Evolutionary conservation across 1,284 basidiomycete species (phyloP), one percentile per base, ranked within the genome.

Genomic region (Apiotrichum brassicae): DNA sequence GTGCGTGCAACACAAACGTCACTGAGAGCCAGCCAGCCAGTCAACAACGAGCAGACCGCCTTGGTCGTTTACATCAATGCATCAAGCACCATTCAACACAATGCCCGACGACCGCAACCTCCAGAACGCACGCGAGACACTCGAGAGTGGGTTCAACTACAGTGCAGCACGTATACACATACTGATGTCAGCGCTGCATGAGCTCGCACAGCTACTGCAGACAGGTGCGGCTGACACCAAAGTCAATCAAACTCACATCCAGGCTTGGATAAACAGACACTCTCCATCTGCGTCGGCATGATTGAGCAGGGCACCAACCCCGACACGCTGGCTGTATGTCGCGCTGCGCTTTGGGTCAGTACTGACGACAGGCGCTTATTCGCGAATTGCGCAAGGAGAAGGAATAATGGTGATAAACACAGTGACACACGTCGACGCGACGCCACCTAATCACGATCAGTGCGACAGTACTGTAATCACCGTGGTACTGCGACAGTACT

Each of bases 281-380:
- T 72, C 12, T 64, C 62, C 5, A 64, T 70, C 35, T 72, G 70
- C 51, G 63, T 71, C 12, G 64, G 66, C 7, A 71, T 72, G 70
- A 69, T 72, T 19, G 70, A 72, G 54, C 59, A 59, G 9, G 70
- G 70, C 28, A 64, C 70, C 20, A 71, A 70, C 53, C 70, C 70
- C 3, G 70, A 72, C 51, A 66, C 68, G 3, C 56, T 72, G 1
- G 70, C 70, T 19, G 70, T 71, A 43, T 51, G 66, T 53, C 7
- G 7, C 9, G 18, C n/a, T 25, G 18, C 2, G 11, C 20, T 3
- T 2, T 24, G 8, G 14, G 6, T 11, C 25, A n/a, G 20, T 32
- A 34, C 45, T 50, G 30, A 45, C 23, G n/a, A 6, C 53, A 62
- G 60, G 60, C 60, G 16, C 52, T 59, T 9, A 52, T 62, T 35